phyloP scores from a whole-genome alignment of 2,329 filamentous ascomycete genomes.

The Colletotrichum paranaense region DNA sequence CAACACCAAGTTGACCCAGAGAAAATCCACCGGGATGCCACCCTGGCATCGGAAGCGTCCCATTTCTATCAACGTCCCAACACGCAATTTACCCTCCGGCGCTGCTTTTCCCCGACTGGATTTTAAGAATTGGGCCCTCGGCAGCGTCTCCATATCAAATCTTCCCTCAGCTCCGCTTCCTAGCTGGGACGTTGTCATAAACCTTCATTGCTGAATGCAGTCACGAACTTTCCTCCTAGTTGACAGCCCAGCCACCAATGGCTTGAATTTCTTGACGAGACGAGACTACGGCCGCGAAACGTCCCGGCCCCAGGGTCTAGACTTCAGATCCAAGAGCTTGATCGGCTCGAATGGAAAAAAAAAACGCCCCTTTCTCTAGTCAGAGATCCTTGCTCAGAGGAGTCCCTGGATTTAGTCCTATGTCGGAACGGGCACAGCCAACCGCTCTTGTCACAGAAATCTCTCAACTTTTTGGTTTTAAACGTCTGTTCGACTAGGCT shows the following conservation, averaged over 20 bases:
- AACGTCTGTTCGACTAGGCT: constrained; percentile 5
- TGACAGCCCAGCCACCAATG: constrained; percentile 15
- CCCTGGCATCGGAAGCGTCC: constrained; percentile 12
- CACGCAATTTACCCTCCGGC: constrained; percentile 17
- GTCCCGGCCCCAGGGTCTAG: constrained; percentile 23
- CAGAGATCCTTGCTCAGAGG: background rate
- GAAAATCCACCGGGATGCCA: constrained; percentile 11
- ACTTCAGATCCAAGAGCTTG: constrained; percentile 9
- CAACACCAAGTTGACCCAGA: background rate
- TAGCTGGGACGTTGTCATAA: background rate
- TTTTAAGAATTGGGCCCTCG: constrained; percentile 12
- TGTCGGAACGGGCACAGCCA: background rate
- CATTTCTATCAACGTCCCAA: constrained; percentile 1
- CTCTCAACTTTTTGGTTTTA: background rate
- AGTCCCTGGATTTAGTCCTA: background rate
- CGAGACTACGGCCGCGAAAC: constrained; percentile 1
- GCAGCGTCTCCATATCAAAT: constrained; percentile 24
- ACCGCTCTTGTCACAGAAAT: background rate
- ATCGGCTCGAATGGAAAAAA: background rate
- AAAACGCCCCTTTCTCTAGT: background rate
- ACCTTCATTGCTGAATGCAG: constrained; percentile 17
- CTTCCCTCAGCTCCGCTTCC: constrained; percentile 14
- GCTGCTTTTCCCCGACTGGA: constrained; percentile 26
- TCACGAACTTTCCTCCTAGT: constrained; percentile 7
- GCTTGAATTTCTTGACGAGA: constrained; percentile 18